Percentiles rank a stretch among this genome's conserved stretches.
Conservation (phyloP, 768 basidiomycete genomes). For the Kwoniella sp. region DNA sequence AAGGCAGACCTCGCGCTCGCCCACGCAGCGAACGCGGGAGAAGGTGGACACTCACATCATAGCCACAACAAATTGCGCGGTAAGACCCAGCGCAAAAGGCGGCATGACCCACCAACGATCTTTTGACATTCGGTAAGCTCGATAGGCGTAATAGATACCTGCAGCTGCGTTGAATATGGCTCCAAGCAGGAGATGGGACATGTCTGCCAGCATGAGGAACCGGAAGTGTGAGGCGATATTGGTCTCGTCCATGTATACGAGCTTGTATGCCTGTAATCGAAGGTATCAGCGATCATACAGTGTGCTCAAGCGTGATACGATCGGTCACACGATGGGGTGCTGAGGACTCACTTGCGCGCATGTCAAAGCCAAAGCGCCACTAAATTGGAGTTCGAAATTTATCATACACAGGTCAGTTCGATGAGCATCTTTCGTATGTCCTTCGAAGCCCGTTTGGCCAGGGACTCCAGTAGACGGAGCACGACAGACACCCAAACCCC, state of each 20-base stretch:
- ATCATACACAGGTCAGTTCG: no score
- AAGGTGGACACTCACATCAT: slow-evolving; percentile 9
- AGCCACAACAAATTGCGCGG: slow-evolving; percentile 7
- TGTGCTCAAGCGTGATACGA: no score
- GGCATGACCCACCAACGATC: slow-evolving; percentile 17
- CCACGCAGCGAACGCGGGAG: no score
- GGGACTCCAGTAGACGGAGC: no score
- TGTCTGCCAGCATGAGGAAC: slow-evolving; percentile 14
- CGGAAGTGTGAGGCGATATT: slow-evolving; percentile 11
- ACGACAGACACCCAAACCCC: no score
- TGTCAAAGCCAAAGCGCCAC: slow-evolving; percentile 4
- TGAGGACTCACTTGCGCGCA: slow-evolving; percentile 16
- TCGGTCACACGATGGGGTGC: no score
- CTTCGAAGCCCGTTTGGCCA: no score
- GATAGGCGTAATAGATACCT: slow-evolving; percentile 11
- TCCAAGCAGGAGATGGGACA: slow-evolving; percentile 13
- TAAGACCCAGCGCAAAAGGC: slow-evolving; percentile 10
- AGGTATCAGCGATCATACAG: no score
- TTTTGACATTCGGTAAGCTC: slow-evolving; percentile 12
- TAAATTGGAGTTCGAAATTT: no score
- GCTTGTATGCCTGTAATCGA: slow-evolving; percentile 14
- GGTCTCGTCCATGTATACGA: slow-evolving; percentile 10
- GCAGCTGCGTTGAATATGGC: slow-evolving; percentile 13
- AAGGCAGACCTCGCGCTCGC: no score
- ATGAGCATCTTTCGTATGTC: no score